Evolutionary conservation across 1,139 yeast genomes (phyloP).

Genomic region (Debaryomyces singareniensis): DNA sequence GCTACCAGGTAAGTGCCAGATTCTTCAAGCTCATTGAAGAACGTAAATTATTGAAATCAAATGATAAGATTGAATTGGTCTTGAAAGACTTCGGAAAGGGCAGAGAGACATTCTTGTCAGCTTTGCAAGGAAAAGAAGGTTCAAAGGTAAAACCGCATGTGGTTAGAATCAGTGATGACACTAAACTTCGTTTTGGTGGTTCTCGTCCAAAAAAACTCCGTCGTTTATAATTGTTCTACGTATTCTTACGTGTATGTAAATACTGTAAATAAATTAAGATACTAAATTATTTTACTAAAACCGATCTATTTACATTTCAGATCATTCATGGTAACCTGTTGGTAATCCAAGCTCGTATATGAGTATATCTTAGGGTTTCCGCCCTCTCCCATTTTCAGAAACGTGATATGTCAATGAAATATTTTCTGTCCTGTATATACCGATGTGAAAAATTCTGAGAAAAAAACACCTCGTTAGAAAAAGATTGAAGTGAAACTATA

Average conservation of each 20-base stretch:
- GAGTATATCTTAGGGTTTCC: background rate
- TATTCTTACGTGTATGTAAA: too few relatives aligned
- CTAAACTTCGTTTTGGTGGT: slow-evolving; percentile 90
- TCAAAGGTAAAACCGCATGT: slow-evolving; percentile 55
- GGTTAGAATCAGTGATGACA: slow-evolving; percentile 66
- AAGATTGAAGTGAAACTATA: background rate
- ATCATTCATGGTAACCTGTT: too few relatives aligned
- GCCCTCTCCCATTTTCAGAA: background rate
- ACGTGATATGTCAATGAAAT: background rate
- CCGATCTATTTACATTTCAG: too few relatives aligned
- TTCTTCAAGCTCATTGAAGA: slow-evolving; percentile 69
- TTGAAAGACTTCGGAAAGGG: slow-evolving; percentile 85
- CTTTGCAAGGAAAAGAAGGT: slow-evolving; percentile 89
- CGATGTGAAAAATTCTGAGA: background rate
- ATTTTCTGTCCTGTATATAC: background rate
- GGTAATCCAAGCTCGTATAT: too few relatives aligned
- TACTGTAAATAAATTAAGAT: too few relatives aligned
- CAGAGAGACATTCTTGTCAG: slow-evolving; percentile 78
- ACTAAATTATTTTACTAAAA: too few relatives aligned
- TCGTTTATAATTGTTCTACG: slow-evolving; percentile 49
- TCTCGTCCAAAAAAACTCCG: slow-evolving; percentile 77
- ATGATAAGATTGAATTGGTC: slow-evolving; percentile 62
- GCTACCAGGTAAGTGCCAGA: slow-evolving; percentile 76
- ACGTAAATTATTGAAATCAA: slow-evolving; percentile 42
- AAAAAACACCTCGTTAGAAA: background rate